Evolutionary conservation across 441 rosid species (phyloP), one percentile per base, ranked within the genome.

Genomic region (Geranium incanum): DNA sequence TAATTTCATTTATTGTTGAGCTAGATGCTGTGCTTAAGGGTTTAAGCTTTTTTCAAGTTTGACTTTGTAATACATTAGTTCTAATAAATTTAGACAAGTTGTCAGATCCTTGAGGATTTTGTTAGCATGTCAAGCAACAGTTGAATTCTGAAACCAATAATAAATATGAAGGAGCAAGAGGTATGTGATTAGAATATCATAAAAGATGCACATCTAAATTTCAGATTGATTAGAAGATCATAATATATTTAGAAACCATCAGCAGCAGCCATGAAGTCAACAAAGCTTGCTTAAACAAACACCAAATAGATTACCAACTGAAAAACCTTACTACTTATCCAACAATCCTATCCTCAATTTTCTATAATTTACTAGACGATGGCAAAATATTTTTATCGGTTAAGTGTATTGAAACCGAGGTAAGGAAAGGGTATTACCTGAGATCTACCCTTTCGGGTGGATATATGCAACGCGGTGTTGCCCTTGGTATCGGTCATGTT

Each of bases 401-500:
- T 41, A 41, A 6, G 48, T 1, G 11, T 6, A 41, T 41, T 41
- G 48, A 1, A 41, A 41, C 9, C 41, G 59, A 5, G 0, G 33
- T 21, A 8, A 8, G 36, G 12, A 66, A 19, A 13, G 9, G 41
- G 5, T 37, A 6, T 16, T 82, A 88, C 93, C 91, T 83, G 81
- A 57, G 84, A 71, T 86, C 97, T 83, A 16, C 93, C 96, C 82
- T 95, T 95, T 15, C 99, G 50, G 6, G 94, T 74, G 9, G 97
- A 94, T 23, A 92, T 89, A 71, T 95, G 97, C 78, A 95, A 75
- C 1, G 93, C 75, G 0, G 97, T 80, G 76, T 92, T 95, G 65
- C 99, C 97, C 70, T 90, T 92, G 8, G 83, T 84, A 70, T 95
- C 99, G 1, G 89, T 83, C 85, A 88, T 80, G 76, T 89, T 92